Conservation (phyloP, 768 basidiomycete genomes). For the Pleurotus tuoliensis region DNA sequence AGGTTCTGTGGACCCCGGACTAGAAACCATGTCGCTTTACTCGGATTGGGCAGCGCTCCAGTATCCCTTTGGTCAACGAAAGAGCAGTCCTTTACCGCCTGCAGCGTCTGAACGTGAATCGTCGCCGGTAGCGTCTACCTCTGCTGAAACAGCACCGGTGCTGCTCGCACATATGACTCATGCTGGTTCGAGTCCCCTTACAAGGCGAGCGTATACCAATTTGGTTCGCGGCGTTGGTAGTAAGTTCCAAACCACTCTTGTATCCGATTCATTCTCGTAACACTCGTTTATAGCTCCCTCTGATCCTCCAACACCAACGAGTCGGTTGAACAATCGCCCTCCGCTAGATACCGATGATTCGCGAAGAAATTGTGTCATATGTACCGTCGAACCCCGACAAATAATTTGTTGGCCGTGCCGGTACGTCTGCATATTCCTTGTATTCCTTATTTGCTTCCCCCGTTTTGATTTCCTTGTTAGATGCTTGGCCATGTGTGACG, state of each 20-base stretch:
- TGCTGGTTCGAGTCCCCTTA: constrained; percentile 38
- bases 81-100: constrained; percentile 17
- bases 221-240: constrained; percentile 19
- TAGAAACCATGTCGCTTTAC: constrained; percentile 1
- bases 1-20: not conserved
- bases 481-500: constrained; percentile 62
- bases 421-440: constrained; percentile 28
- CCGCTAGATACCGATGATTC: constrained; percentile 13
- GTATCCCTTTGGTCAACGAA: constrained; percentile 13
- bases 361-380: constrained; percentile 57
- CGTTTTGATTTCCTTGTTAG: constrained; percentile 16
- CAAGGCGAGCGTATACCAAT: constrained; percentile 43
- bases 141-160: constrained; percentile 29
- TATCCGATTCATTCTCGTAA: not conserved
- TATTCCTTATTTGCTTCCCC: not conserved
- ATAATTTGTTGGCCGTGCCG: constrained; percentile 87
- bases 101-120: too few species aligned
- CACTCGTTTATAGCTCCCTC: constrained; percentile 19
- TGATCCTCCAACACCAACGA: constrained; percentile 22
- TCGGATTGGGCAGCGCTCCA: constrained; percentile 1
- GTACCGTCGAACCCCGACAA: constrained; percentile 61
- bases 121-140: constrained; percentile 7
- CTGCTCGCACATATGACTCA: constrained; percentile 53
- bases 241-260: not conserved
- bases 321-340: constrained; percentile 10